phyloP scores from a whole-genome alignment of 306 rosid species.

The Cucumis sativus region DNA sequence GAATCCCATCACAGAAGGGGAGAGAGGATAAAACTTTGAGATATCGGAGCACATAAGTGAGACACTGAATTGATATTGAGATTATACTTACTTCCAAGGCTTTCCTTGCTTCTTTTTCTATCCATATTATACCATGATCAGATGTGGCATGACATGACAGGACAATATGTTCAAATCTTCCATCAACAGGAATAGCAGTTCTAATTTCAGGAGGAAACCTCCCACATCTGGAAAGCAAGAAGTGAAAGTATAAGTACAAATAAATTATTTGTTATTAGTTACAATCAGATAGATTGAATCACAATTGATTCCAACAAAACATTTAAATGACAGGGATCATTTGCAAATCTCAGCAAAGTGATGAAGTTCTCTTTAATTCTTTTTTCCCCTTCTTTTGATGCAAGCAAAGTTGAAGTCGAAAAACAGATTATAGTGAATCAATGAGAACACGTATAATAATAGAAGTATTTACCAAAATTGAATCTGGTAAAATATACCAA shows the following conservation, averaged over 20 bases:
- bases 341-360: background rate
- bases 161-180: slow-evolving; percentile 97
- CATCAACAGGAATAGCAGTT: slow-evolving; percentile 98
- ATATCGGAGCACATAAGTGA: background rate
- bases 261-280: slow-evolving; percentile 1
- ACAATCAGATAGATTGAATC: background rate
- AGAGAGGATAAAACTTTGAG: background rate
- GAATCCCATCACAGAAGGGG: background rate
- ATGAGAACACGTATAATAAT: background rate
- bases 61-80: background rate
- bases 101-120: slow-evolving; percentile 79
- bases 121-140: slow-evolving; percentile 87
- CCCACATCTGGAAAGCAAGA: slow-evolving; percentile 63
- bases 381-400: too few relatives aligned
- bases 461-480: background rate
- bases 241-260: slow-evolving; percentile 8
- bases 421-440: background rate
- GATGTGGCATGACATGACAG: slow-evolving; percentile 78
- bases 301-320: background rate
- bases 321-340: background rate
- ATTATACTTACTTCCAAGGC: slow-evolving; percentile 68
- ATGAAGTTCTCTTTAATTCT: background rate
- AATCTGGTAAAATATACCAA: background rate
- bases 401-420: too few relatives aligned
- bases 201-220: slow-evolving; percentile 95